Evolutionary conservation across 1,284 basidiomycete species (phyloP).

Genomic region (Porphyrellus sp.): DNA sequence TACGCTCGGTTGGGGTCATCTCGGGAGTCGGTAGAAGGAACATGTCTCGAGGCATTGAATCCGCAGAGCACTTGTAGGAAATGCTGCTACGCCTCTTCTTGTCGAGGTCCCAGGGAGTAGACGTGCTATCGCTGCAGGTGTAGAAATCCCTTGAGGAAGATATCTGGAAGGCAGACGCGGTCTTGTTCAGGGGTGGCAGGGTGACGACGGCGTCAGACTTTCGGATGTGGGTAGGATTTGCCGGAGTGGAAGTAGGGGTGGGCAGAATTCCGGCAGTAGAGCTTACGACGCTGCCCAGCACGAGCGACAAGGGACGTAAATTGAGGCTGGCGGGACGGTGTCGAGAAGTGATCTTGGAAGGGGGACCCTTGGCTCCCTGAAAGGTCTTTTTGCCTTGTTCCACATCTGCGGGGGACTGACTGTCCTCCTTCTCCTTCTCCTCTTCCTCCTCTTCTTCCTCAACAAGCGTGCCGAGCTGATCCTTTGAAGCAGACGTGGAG

Average conservation of each 20-base stretch:
- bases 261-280: constrained; percentile 43
- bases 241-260: constrained; percentile 53
- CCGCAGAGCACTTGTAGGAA: constrained; percentile 58
- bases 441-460: constrained; percentile 84
- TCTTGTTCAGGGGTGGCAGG: constrained; percentile 2
- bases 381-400: constrained; percentile 13
- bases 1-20: constrained; percentile 60
- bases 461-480: constrained; percentile 69
- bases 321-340: constrained; percentile 62
- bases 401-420: constrained; percentile 13
- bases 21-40: constrained; percentile 66
- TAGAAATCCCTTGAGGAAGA: constrained; percentile 17
- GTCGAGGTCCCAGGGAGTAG: constrained; percentile 8
- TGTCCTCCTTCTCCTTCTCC: constrained; percentile 71
- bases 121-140: constrained; percentile 10
- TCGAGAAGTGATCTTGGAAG: constrained; percentile 40
- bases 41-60: constrained; percentile 38
- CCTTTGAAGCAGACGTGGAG: constrained; percentile 60
- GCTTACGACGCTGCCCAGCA: constrained; percentile 44
- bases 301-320: constrained; percentile 68
- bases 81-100: constrained; percentile 59
- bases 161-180: constrained; percentile 10
- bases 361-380: too few species aligned
- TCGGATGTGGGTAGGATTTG: constrained; percentile 41
- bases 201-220: constrained; percentile 34